Evolutionary conservation across 805 yeast genomes (phyloP), one percentile per base, ranked within the genome.

Genomic region (Blastobotrys chiropterorum): DNA sequence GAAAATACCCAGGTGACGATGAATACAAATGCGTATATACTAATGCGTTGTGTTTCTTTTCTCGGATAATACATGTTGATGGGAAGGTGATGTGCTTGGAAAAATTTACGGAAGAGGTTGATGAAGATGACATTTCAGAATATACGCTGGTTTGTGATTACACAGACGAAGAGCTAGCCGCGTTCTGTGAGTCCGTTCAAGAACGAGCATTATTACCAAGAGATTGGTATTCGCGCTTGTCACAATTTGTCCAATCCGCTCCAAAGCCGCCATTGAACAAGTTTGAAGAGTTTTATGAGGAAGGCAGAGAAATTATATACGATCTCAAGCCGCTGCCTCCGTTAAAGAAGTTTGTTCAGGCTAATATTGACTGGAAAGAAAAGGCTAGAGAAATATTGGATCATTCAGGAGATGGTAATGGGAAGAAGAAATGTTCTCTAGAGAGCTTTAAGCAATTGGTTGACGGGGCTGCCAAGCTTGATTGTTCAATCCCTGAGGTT

Each of bases 401-500:
- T 11, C 53, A 51, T 5, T 54, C 52, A 14, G 49, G 45, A 3
- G 50, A 42, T 8, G 41, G 34, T n/a, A 46, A 44, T 13, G 40
- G 44, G 26, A 48, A n/a, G n/a, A n/a, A n/a, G n/a, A n/a, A n/a
- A n/a, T n/a, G n/a, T n/a, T n/a, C 31, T 2, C 60, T 72, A 3
- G 66, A 64, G 11, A 66, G 67, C 34, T 61, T 81, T 43, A 65
- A 72, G 21, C 47, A 54, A 17, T 58, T 83, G 19, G 59, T 82
- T 13, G 67, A 69, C 15, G 71, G 72, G 44, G 78, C 83, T 3
- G 79, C 83, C 2, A 59, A 62, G 0, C 59, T 83, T 53, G 75
- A 78, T 17, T 77, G 85, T 50, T 64, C 73, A 2, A 69, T 80
- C 15, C 75, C 80, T 0, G 94, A 86, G 60, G 72, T 82, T 57